Evolutionary conservation across 2,329 filamentous ascomycete species (phyloP).

Genomic region (Gyromitra esculenta): DNA sequence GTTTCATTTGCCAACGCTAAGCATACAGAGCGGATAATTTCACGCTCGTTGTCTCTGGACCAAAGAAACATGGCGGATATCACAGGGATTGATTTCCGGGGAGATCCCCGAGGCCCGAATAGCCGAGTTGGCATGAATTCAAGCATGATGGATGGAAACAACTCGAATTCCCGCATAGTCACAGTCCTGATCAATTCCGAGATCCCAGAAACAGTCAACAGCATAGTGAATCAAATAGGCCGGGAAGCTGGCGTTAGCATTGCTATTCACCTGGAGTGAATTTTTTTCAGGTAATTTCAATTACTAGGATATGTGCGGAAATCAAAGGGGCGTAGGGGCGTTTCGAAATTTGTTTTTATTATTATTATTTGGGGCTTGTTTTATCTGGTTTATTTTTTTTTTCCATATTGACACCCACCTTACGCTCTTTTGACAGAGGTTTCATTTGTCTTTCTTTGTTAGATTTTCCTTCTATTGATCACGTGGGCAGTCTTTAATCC

Average conservation of each 20-base stretch:
- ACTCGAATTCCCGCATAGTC: constrained; percentile 31
- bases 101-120: constrained; percentile 3
- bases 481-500: neutral
- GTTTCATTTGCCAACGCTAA: constrained; percentile 34
- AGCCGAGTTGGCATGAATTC: constrained; percentile 7
- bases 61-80: constrained; percentile 24
- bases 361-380: neutral
- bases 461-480: neutral
- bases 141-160: constrained; percentile 1
- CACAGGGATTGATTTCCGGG: constrained; percentile 14
- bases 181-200: constrained; percentile 50
- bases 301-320: neutral
- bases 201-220: constrained; percentile 49
- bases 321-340: constrained; percentile 18
- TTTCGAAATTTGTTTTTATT: neutral
- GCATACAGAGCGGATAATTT: constrained; percentile 26
- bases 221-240: constrained; percentile 50
- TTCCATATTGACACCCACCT: neutral
- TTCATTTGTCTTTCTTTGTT: constrained; percentile 1
- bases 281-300: neutral
- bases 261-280: constrained; percentile 47
- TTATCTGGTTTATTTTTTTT: neutral
- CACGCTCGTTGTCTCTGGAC: constrained; percentile 39
- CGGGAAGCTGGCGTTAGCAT: constrained; percentile 49
- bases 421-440: neutral